Percentiles rank a stretch among this genome's conserved stretches.
Conservation (phyloP, 2,329 filamentous ascomycete species). For the Xylariaceae sp. region DNA sequence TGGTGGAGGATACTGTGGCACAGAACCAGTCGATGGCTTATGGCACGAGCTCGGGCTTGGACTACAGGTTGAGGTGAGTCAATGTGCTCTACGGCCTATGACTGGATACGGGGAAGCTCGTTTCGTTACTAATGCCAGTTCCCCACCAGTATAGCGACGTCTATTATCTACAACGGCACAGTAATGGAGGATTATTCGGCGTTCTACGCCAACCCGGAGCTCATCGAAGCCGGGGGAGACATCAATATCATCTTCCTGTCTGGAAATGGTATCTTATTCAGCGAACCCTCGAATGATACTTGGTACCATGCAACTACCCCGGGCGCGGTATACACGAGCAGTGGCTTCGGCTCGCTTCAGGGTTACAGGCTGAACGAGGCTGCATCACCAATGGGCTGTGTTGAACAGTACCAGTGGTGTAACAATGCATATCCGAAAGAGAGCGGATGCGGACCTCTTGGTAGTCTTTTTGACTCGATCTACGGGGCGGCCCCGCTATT, state of each 20-base stretch:
- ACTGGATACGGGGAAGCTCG: too few species aligned
- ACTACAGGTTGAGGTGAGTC: too few species aligned
- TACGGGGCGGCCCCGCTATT: slow-evolving; percentile 22
- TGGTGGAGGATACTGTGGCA: too few species aligned
- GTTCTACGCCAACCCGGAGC: too few species aligned
- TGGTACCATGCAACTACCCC: slow-evolving; percentile 27
- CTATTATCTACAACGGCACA: too few species aligned
- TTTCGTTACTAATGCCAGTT: too few species aligned
- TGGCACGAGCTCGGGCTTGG: too few species aligned
- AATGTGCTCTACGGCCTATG: too few species aligned
- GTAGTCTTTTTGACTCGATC: slow-evolving; percentile 4
- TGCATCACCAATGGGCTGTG: slow-evolving; percentile 27
- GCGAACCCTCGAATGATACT: slow-evolving; percentile 14
- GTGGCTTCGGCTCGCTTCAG: not conserved
- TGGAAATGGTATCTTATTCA: slow-evolving; percentile 23
- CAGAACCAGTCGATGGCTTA: too few species aligned
- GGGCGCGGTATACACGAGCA: not conserved
- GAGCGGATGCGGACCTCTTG: slow-evolving; percentile 22
- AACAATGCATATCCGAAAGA: slow-evolving; percentile 19
- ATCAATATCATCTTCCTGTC: slow-evolving; percentile 20
- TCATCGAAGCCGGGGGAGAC: slow-evolving; percentile 12
- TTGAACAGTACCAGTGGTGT: slow-evolving; percentile 26
- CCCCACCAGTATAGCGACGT: too few species aligned
- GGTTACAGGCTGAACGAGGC: slow-evolving; percentile 13
- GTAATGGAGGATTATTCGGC: too few species aligned